Percentiles rank a stretch among this genome's conserved stretches.
Conservation (phyloP, 352 stramenopile genomes). For the Pseudoperonospora humuli region DNA sequence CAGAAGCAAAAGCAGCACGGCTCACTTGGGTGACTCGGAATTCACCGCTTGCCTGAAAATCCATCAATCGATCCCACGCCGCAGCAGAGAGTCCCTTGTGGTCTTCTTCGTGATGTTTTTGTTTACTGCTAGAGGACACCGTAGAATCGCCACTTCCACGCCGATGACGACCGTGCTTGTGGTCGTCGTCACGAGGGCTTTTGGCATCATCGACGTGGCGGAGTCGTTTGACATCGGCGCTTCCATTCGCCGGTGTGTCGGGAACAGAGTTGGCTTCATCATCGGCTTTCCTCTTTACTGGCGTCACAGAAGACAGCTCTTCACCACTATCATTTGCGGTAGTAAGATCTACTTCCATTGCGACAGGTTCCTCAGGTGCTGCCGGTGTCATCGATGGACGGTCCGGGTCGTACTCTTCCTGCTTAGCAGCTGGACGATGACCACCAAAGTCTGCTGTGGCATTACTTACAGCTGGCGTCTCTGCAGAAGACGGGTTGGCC, state of each 20-base stretch:
- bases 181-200: constrained; percentile 10
- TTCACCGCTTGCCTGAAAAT: constrained; percentile 52
- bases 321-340: not conserved
- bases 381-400: constrained; percentile 24
- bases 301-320: constrained; percentile 2
- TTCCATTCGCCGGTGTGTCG: constrained; percentile 4
- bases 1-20: constrained; percentile 52
- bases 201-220: constrained; percentile 11
- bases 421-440: constrained; percentile 1
- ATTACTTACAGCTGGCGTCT: constrained; percentile 9
- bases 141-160: constrained; percentile 18
- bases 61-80: constrained; percentile 70
- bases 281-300: constrained; percentile 23
- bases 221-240: constrained; percentile 13
- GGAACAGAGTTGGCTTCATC: constrained; percentile 4
- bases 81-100: constrained; percentile 50
- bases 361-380: constrained; percentile 3
- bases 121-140: constrained; percentile 15
- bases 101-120: constrained; percentile 22
- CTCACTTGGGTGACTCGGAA: constrained; percentile 72
- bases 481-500: constrained; percentile 19
- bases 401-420: constrained; percentile 38
- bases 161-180: constrained; percentile 18
- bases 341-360: constrained; percentile 19
- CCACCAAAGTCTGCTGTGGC: not conserved